phyloP scores from a whole-genome alignment of 1,284 basidiomycete species.

The Moniliophthora roreri region DNA sequence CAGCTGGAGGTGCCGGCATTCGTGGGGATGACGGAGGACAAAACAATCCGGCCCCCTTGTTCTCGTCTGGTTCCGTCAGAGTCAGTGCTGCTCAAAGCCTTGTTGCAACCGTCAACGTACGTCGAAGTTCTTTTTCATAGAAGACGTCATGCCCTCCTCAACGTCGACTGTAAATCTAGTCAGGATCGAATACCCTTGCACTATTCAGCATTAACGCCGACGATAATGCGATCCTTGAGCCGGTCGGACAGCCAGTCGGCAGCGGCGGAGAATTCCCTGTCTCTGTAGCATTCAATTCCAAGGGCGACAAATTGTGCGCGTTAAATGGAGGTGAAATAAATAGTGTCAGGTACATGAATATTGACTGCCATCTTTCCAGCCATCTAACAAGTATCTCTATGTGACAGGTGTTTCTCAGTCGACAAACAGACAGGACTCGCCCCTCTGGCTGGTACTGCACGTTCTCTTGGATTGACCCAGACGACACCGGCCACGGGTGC shows the following conservation, averaged over 20 bases:
- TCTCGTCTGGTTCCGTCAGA: conserved; percentile 4
- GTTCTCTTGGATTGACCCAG: conserved; percentile 41
- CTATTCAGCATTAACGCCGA: conserved; percentile 42
- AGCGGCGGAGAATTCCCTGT: conserved; percentile 49
- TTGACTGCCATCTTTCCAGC: neutral
- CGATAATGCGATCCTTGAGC: conserved; percentile 36
- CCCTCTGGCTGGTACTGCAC: conserved; percentile 36
- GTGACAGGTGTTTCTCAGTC: conserved; percentile 39
- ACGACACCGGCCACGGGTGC: conserved; percentile 32
- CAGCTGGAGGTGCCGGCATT: conserved; percentile 7
- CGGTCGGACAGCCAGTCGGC: conserved; percentile 39
- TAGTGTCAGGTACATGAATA: conserved; percentile 37
- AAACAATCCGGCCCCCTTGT: conserved; percentile 5
- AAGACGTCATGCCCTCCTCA: neutral
- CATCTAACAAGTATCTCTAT: neutral
- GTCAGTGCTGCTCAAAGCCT: conserved; percentile 7
- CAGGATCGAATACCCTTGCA: conserved; percentile 47
- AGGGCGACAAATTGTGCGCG: conserved; percentile 38
- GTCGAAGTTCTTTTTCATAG: conserved; percentile 15
- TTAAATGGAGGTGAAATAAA: conserved; percentile 46
- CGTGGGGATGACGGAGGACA: conserved; percentile 3
- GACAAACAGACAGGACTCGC: conserved; percentile 39
- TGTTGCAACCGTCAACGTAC: conserved; percentile 11
- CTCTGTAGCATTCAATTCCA: conserved; percentile 41
- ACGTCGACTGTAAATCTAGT: conserved; percentile 22